These are phyloP conservation scores for Tulasnella sp. DNA, from an alignment of 768 basidiomycete species.

Conservation along the genomic window DNA sequence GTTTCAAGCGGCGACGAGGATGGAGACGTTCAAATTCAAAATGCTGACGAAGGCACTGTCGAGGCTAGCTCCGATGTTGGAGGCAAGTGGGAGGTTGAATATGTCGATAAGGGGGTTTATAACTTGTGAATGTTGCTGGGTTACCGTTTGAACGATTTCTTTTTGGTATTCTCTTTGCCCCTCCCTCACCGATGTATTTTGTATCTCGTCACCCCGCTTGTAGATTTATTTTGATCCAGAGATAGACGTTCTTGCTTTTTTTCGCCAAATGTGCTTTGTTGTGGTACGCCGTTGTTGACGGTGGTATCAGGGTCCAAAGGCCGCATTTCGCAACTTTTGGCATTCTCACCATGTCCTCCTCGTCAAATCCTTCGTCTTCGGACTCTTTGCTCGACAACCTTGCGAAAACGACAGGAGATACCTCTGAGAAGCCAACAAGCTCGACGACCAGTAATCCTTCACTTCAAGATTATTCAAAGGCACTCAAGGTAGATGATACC, in stretches of 20 bases:
- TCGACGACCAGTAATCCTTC: neutral
- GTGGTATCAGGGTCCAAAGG: neutral
- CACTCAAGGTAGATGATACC: neutral
- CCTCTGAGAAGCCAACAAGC: neutral
- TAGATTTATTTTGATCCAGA: neutral
- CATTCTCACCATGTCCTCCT: slow-evolving; percentile 2
- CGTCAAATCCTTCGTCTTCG: neutral
- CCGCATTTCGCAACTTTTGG: neutral
- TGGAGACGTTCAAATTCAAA: neutral
- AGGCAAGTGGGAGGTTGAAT: neutral
- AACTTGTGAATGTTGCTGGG: neutral
- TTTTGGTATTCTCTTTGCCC: neutral
- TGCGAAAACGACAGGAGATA: neutral
- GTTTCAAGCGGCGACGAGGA: neutral
- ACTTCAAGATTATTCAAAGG: neutral
- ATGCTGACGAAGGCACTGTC: neutral
- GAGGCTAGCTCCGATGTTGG: neutral
- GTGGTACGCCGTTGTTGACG: neutral
- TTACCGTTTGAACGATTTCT: neutral
- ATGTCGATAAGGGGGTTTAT: neutral
- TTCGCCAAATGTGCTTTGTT: neutral
- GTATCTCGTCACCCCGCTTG: neutral
- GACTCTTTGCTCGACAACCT: neutral
- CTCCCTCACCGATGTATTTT: neutral
- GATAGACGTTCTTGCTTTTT: neutral